Conservation (phyloP, 164 flowering plant genomes). For the Akebia trifoliata region DNA sequence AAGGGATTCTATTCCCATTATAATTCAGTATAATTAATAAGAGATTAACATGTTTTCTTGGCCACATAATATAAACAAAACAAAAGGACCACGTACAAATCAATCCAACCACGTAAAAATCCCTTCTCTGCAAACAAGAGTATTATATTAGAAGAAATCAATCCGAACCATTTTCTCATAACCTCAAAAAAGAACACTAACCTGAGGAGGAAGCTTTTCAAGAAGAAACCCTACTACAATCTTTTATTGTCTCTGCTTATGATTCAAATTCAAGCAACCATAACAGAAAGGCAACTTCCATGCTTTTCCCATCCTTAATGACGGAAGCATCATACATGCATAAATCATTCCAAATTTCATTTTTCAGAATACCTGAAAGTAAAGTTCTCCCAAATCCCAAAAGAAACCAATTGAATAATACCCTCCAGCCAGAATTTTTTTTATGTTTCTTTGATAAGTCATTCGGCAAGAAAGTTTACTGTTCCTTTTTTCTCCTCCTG, state of each 20-base stretch:
- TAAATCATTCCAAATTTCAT: neutral
- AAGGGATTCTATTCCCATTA: too few species aligned
- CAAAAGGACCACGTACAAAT: neutral
- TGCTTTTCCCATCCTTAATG: too few species aligned
- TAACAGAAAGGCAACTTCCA: neutral
- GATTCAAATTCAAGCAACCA: neutral
- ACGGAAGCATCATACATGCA: neutral
- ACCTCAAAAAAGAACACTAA: neutral
- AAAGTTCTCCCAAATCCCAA: neutral
- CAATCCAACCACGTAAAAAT: neutral
- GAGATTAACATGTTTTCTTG: neutral
- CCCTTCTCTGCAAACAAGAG: neutral
- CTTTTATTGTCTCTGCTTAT: neutral
- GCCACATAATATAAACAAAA: neutral
- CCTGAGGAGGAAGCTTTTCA: neutral
- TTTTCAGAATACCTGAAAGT: neutral
- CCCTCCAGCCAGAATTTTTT: too few species aligned
- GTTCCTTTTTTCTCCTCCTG: neutral
- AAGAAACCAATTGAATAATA: neutral
- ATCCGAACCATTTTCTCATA: too few species aligned
- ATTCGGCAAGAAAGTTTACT: neutral
- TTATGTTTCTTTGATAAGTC: too few species aligned
- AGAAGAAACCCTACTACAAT: neutral
- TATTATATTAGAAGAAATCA: too few species aligned
- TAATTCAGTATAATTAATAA: too few species aligned